Conservation (phyloP, 2,329 filamentous ascomycete species). For the Xylogone sp. region DNA sequence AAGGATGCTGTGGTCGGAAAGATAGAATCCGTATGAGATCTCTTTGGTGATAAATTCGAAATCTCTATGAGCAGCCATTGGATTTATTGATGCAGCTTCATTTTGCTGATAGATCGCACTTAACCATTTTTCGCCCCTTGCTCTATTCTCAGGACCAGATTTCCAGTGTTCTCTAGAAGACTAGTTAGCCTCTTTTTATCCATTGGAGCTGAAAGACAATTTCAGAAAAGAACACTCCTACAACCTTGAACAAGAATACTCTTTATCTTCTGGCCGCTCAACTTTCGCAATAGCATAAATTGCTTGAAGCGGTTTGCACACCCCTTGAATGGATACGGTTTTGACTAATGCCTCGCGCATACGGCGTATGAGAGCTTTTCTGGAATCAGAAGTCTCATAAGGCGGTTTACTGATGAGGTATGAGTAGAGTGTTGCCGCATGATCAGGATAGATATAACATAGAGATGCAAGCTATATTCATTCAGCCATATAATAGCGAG, state of each 20-base stretch:
- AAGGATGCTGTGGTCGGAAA: slow-evolving; percentile 52
- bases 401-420: slow-evolving; percentile 47
- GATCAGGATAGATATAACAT: slow-evolving; percentile 47
- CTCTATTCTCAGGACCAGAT: slow-evolving; percentile 49
- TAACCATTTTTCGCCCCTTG: slow-evolving; percentile 52
- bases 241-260: slow-evolving; percentile 34
- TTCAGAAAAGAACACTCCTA: not conserved
- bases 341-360: slow-evolving; percentile 58
- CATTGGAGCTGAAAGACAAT: not conserved
- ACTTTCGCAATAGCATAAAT: slow-evolving; percentile 19
- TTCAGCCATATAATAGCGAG: slow-evolving; percentile 17
- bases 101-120: slow-evolving; percentile 38
- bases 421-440: slow-evolving; percentile 50
- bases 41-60: slow-evolving; percentile 49
- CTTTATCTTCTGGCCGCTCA: slow-evolving; percentile 46
- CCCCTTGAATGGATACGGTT: slow-evolving; percentile 52
- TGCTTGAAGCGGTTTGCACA: slow-evolving; percentile 57
- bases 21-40: slow-evolving; percentile 56
- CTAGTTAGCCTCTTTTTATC: slow-evolving; percentile 2
- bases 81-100: slow-evolving; percentile 29
- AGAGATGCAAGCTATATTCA: slow-evolving; percentile 32
- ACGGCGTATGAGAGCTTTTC: slow-evolving; percentile 44
- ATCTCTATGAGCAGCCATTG: slow-evolving; percentile 40
- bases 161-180: slow-evolving; percentile 54
- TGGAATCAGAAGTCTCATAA: slow-evolving; percentile 37